phyloP scores from a whole-genome alignment of 139 green algal genomes.

The Micractinium conductrix region DNA sequence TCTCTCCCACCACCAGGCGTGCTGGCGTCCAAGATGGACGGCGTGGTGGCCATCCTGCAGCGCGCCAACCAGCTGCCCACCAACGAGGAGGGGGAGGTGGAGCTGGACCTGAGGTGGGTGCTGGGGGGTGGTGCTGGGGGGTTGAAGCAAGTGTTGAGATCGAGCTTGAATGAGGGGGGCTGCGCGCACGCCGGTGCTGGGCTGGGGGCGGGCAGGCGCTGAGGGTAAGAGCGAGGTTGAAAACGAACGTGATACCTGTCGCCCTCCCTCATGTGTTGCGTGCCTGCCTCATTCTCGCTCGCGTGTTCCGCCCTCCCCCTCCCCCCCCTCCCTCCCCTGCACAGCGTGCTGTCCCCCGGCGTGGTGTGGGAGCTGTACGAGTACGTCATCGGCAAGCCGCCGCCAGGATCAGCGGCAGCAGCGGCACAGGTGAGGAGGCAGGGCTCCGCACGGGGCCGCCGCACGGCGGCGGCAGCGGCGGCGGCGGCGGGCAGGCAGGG shows the following conservation, averaged over 20 bases:
- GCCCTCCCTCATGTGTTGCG: no score
- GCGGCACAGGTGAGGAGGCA: no score
- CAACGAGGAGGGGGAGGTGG: conserved; percentile 47
- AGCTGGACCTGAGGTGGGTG: conserved; percentile 43
- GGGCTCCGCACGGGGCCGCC: no score
- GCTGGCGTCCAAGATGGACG: conserved; percentile 50
- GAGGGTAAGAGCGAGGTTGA: no score
- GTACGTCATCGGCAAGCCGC: conserved; percentile 24
- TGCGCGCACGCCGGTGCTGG: neutral
- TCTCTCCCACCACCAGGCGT: no score
- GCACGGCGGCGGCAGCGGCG: no score
- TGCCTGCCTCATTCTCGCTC: neutral
- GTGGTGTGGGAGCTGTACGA: conserved; percentile 44
- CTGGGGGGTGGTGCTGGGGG: neutral
- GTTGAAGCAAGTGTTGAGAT: no score
- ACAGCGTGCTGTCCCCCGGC: conserved; percentile 23
- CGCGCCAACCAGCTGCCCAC: conserved; percentile 44
- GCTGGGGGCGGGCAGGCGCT: no score
- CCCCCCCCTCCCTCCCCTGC: neutral
- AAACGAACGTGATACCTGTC: no score
- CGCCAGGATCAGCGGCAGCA: neutral
- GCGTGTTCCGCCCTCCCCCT: neutral
- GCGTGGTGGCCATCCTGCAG: conserved; percentile 48
- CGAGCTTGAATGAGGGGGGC: no score
- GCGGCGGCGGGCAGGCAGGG: no score